Percentiles rank a stretch among this genome's conserved stretches.
Conservation (phyloP, 2,329 filamentous ascomycete genomes). For the Exophiala sp. region DNA sequence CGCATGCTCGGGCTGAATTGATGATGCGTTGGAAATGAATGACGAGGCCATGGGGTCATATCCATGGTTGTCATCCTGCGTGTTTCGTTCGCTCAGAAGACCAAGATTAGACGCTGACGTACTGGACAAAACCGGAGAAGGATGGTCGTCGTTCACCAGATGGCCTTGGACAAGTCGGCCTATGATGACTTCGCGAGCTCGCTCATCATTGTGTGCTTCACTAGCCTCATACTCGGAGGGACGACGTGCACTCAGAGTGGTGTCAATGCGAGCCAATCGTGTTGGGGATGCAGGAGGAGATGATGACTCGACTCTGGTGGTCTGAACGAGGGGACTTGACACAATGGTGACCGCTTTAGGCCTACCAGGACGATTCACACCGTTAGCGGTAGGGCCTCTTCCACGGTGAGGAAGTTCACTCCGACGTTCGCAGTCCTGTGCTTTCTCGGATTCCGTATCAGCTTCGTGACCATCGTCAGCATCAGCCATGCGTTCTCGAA, state of each 20-base stretch:
- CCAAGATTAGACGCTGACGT: conserved; percentile 58
- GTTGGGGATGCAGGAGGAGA: conserved; percentile 30
- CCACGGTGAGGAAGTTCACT: conserved; percentile 10
- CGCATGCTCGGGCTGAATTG: conserved; percentile 60
- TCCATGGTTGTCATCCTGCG: conserved; percentile 48
- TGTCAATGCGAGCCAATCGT: conserved; percentile 35
- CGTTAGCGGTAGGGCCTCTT: conserved; percentile 5
- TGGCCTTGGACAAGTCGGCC: conserved; percentile 88
- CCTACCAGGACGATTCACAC: conserved; percentile 14
- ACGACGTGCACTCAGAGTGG: conserved; percentile 36
- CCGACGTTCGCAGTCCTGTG: conserved; percentile 1
- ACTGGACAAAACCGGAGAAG: conserved; percentile 63
- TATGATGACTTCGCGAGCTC: conserved; percentile 82
- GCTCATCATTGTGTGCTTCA: conserved; percentile 66
- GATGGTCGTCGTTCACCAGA: conserved; percentile 88
- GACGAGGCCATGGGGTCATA: conserved; percentile 82
- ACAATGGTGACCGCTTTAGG: conserved; percentile 27
- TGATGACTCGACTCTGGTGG: conserved; percentile 24
- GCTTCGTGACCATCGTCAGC: conserved; percentile 30
- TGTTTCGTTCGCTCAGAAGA: conserved; percentile 44
- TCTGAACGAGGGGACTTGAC: conserved; percentile 30
- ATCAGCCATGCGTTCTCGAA: conserved; percentile 18
- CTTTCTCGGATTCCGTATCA: conserved; percentile 31
- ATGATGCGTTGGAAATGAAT: conserved; percentile 73
- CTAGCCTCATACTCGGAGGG: conserved; percentile 41